Conservation (phyloP, 202 grass and related monocot genomes). For the Dendrocalamus latiflorus region DNA sequence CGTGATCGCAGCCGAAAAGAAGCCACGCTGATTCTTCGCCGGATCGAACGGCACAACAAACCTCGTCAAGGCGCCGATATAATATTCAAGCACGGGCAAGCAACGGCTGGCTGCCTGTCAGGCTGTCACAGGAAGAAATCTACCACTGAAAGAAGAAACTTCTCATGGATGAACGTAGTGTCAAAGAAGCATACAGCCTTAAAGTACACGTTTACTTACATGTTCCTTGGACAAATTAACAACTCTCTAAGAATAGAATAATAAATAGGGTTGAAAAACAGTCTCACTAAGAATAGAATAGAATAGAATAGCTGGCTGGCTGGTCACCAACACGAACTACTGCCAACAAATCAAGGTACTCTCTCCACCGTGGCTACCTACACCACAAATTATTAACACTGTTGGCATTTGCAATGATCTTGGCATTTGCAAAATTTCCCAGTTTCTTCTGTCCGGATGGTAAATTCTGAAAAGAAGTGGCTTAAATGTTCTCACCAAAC, state of each 20-base stretch:
- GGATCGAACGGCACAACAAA: neutral
- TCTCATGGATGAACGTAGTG: slow-evolving; percentile 4
- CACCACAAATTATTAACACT: slow-evolving; percentile 35
- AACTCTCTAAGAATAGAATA: neutral
- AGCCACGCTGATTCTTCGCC: neutral
- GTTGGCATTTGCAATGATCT: too few species aligned
- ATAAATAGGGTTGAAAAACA: neutral
- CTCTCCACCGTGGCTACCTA: neutral
- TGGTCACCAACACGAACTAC: slow-evolving; percentile 34
- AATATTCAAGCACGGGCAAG: neutral
- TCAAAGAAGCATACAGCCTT: neutral
- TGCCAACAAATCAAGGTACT: slow-evolving; percentile 18
- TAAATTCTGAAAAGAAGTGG: slow-evolving; percentile 26
- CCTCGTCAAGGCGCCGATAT: neutral
- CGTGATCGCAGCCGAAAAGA: too few species aligned
- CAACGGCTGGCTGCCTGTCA: neutral
- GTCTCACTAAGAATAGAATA: slow-evolving; percentile 20
- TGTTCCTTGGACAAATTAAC: slow-evolving; percentile 27
- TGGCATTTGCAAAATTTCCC: slow-evolving; percentile 11
- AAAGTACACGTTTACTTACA: slow-evolving; percentile 21
- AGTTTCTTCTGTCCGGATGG: slow-evolving; percentile 12
- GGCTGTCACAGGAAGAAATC: neutral
- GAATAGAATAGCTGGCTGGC: slow-evolving; percentile 20
- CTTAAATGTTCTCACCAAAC: slow-evolving; percentile 42
- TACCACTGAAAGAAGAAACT: neutral